phyloP scores from a whole-genome alignment of 2,329 filamentous ascomycete species.

The Fusarium sp. region DNA sequence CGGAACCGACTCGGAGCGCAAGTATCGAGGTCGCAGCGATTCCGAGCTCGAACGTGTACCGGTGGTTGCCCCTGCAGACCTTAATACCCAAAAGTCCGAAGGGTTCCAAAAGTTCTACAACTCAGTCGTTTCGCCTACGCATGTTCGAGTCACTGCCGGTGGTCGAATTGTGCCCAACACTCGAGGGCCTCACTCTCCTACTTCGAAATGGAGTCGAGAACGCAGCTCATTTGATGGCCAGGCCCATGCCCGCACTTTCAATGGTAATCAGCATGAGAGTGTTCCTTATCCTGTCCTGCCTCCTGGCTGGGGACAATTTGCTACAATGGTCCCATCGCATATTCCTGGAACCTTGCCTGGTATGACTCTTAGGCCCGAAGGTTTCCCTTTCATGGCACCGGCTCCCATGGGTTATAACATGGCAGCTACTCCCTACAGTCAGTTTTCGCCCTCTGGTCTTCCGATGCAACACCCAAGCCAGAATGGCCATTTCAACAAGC shows the following conservation, averaged over 20 bases:
- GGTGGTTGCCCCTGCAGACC: constrained; percentile 65
- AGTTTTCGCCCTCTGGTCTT: constrained; percentile 33
- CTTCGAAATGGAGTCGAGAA: constrained; percentile 64
- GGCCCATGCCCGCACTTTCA: constrained; percentile 34
- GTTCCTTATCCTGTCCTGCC: constrained; percentile 47
- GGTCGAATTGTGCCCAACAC: constrained; percentile 76
- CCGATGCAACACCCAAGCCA: constrained; percentile 38
- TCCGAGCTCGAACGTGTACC: constrained; percentile 62
- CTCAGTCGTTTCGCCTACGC: constrained; percentile 75
- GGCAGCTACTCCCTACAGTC: constrained; percentile 45
- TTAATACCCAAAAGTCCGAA: constrained; percentile 69
- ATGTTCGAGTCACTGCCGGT: constrained; percentile 75
- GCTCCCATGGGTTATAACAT: constrained; percentile 56
- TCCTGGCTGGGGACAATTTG: constrained; percentile 48
- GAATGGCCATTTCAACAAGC: constrained; percentile 46
- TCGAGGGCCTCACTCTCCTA: constrained; percentile 65
- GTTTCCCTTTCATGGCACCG: constrained; percentile 57
- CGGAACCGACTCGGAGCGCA: constrained; percentile 59
- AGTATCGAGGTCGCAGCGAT: constrained; percentile 61
- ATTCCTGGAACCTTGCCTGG: constrained; percentile 50
- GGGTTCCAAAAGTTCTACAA: constrained; percentile 78
- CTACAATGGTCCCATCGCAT: constrained; percentile 52
- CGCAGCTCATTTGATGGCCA: constrained; percentile 46
- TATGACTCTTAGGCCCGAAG: constrained; percentile 49
- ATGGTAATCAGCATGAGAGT: constrained; percentile 41